Percentiles rank a stretch among this genome's conserved stretches.
Evolutionary conservation across 345 rosid species (phyloP).

Genomic region (Laguncularia racemosa): DNA sequence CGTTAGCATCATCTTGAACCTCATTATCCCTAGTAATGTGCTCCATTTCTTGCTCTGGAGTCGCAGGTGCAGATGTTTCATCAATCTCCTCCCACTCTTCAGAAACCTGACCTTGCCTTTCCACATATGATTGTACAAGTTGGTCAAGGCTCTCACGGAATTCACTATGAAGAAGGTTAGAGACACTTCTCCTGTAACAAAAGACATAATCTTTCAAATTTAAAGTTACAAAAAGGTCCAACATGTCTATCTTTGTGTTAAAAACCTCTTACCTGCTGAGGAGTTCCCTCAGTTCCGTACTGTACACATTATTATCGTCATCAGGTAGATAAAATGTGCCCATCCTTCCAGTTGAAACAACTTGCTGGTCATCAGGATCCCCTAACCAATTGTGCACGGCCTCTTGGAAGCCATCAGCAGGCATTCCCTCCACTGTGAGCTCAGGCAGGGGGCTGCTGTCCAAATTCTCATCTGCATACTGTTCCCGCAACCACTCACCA

Average conservation of each 20-base stretch:
- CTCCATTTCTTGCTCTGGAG: constrained; percentile 44
- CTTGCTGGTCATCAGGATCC: constrained; percentile 41
- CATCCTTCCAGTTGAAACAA: constrained; percentile 34
- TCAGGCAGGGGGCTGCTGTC: constrained; percentile 31
- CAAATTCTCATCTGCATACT: constrained; percentile 30
- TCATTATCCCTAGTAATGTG: constrained; percentile 46
- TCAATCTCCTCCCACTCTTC: constrained; percentile 75
- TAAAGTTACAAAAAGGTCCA: not conserved
- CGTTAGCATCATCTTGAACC: constrained; percentile 33
- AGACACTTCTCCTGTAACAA: constrained; percentile 79
- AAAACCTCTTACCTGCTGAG: constrained; percentile 51
- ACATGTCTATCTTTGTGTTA: not conserved
- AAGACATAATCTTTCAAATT: constrained; percentile 14
- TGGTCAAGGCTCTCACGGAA: constrained; percentile 88
- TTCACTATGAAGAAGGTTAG: constrained; percentile 83
- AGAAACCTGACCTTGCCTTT: constrained; percentile 67
- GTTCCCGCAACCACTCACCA: constrained; percentile 26
- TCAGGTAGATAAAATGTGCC: constrained; percentile 45
- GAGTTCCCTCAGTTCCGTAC: constrained; percentile 75
- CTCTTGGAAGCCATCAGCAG: constrained; percentile 40
- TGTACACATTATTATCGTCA: constrained; percentile 58
- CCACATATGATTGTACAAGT: constrained; percentile 72
- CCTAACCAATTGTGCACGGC: constrained; percentile 50
- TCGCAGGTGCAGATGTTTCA: constrained; percentile 37
- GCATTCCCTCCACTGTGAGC: constrained; percentile 27